Conservation (phyloP, 2,329 filamentous ascomycete species). For the Zymoseptoria passerinii region DNA sequence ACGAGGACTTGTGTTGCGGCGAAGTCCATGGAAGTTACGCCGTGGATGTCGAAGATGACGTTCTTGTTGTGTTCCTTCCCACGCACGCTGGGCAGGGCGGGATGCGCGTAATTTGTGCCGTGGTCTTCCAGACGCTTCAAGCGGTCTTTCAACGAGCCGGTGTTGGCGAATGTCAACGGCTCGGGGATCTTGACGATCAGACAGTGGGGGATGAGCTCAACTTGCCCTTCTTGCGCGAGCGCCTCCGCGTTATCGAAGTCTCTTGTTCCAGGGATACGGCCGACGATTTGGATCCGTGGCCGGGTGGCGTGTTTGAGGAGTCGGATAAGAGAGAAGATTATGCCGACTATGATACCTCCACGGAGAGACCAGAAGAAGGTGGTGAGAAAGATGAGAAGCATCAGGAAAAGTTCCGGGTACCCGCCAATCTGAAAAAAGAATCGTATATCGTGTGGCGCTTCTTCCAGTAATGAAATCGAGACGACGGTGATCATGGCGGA, state of each 20-base stretch:
- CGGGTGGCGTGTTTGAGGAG: constrained; percentile 86
- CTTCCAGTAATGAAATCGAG: constrained; percentile 88
- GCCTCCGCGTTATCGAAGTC: constrained; percentile 79
- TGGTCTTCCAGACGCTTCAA: constrained; percentile 80
- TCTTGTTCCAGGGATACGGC: constrained; percentile 69
- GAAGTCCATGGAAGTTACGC: constrained; percentile 90
- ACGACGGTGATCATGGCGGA: constrained; percentile 93
- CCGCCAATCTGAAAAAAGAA: constrained; percentile 85
- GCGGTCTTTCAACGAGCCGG: constrained; percentile 74
- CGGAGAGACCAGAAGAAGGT: constrained; percentile 95
- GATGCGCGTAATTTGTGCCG: constrained; percentile 76
- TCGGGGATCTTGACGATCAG: constrained; percentile 97
- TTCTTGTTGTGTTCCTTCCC: constrained; percentile 77
- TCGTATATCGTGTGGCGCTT: constrained; percentile 81
- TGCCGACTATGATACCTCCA: constrained; percentile 85
- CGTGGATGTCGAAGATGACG: constrained; percentile 93
- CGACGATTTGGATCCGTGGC: constrained; percentile 91
- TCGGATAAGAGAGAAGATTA: constrained; percentile 80
- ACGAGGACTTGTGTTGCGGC: constrained; percentile 84
- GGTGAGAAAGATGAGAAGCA: constrained; percentile 80
- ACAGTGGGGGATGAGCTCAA: constrained; percentile 87
- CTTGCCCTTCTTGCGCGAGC: constrained; percentile 22
- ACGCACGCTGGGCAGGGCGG: constrained; percentile 73
- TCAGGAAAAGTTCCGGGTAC: constrained; percentile 76
- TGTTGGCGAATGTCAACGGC: constrained; percentile 93